A percentile compares a stretch with the other conserved stretches of the same genome.
phyloP scores from a whole-genome alignment of 257 asterid genomes.

The Solanum tarijense region DNA sequence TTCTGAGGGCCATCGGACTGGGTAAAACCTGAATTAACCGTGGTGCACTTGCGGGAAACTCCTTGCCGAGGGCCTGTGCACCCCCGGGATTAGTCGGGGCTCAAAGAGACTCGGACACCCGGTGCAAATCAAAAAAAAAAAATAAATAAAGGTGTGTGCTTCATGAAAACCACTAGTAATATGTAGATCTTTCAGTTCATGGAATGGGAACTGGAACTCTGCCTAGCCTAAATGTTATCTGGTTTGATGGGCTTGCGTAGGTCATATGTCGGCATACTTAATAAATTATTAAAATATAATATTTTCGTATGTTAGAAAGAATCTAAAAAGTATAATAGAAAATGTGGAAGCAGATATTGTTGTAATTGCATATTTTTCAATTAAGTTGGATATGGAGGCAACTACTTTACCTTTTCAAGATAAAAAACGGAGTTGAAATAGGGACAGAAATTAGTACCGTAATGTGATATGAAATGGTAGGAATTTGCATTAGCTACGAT shows the following conservation, averaged over 20 bases:
- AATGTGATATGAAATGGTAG: neutral
- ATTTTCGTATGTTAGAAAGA: neutral
- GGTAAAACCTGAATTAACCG: too few relatives aligned
- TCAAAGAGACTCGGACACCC: too few relatives aligned
- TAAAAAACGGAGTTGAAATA: neutral
- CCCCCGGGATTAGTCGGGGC: too few relatives aligned
- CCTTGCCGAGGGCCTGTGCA: too few relatives aligned
- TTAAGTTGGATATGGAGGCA: neutral
- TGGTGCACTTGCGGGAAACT: too few relatives aligned
- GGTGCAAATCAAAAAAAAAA: too few relatives aligned
- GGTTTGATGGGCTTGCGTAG: neutral
- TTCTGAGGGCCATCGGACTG: too few relatives aligned
- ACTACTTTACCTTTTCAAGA: neutral
- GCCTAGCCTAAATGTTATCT: neutral
- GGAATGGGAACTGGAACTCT: neutral
- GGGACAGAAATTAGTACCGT: neutral
- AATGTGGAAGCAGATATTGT: neutral
- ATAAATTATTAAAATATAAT: neutral
- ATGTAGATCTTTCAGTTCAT: neutral
- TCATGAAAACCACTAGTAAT: neutral
- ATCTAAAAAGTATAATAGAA: neutral
- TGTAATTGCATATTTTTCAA: neutral
- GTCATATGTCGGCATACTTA: neutral
- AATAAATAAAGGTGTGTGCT: neutral
- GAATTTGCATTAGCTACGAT: neutral